Base-by-base conservation (phyloP, 75 land plant species). In the Adiantum capillusveneris region DNA sequence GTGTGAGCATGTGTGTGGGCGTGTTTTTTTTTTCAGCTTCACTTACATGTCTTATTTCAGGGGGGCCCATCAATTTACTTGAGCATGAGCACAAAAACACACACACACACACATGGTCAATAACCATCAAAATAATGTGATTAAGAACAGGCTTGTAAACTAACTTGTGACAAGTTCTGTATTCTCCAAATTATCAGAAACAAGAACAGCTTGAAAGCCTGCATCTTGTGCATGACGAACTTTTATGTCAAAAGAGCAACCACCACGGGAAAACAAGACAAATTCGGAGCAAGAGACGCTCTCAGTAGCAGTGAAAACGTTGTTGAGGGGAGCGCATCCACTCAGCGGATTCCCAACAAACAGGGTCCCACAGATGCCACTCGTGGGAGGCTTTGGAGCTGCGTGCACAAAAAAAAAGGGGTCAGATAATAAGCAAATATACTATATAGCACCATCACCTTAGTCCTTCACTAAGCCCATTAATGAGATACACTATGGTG, bases 201-300 rank as follows among this genome's bases (percentile, higher is more conserved):
- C 67, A 29, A 82, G 66, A 13, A 61, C 75, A 19, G 78, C 84
- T 17, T 11, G 13, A 45, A 61, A 82, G 0, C 81, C 81, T 11
- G 68, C 77, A n/a, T 60, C 57, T 62, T 82, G 84, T 0, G 78
- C 81, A 46, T 67, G 59, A 50, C 65, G 62, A 26, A 82, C 71
- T 39, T 82, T 82, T 7, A 56, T 62, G 26, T 74, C 84, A 39
- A 82, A 82, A 18, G 55, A 55, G 68, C 84, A 82, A 1, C 24
- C 24, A 11, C 84, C 84, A 29, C 84, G 70, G 29, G 29, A 43
- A 11, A 77, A 54, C 60, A 81, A 44, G 18, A 43, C 84, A 37
- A 81, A 66, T 43, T 44, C 53, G 14, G 28, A 22, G 13, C 2
- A 2, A 44, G 21, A 17, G 24, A 18, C 21, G 25, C 5, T 37